Conservation (phyloP, 345 rosid genomes). For the Corymbia maculata region DNA sequence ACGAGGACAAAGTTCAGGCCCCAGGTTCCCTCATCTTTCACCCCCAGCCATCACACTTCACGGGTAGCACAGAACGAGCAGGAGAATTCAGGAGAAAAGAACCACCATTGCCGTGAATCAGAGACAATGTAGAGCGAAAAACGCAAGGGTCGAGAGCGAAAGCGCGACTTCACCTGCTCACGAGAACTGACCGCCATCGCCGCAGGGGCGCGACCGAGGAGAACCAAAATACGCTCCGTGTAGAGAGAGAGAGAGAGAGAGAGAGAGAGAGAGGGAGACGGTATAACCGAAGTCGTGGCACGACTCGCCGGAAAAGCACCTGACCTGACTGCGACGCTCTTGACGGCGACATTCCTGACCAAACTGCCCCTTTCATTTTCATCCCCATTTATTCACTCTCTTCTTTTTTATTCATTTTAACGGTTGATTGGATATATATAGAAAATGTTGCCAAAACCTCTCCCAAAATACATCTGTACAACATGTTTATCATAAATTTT, state of each 20-base stretch:
- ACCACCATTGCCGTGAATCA: not conserved
- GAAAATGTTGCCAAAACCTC: not conserved
- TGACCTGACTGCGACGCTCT: slow-evolving; percentile 26
- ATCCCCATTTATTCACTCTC: not conserved
- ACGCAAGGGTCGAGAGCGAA: not conserved
- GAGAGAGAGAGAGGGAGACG: not conserved
- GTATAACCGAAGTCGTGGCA: not conserved
- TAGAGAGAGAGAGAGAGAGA: not conserved
- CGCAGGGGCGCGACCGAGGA: not conserved
- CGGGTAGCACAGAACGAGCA: not conserved
- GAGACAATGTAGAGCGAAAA: not conserved
- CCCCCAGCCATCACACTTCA: not conserved
- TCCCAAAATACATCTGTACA: not conserved
- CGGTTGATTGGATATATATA: not conserved
- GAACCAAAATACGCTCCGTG: not conserved
- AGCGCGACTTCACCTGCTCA: slow-evolving; percentile 10
- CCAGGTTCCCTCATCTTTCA: not conserved
- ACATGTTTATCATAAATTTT: not conserved
- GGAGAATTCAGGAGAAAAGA: not conserved
- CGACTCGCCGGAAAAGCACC: slow-evolving; percentile 22
- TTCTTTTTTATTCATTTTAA: not conserved
- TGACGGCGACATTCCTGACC: slow-evolving; percentile 7
- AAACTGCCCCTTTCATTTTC: not conserved
- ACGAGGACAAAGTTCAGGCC: not conserved
- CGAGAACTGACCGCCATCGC: slow-evolving; percentile 13